These are phyloP conservation scores for Calonectria hawksworthii DNA, from an alignment of 2,329 filamentous ascomycete genomes.

Conservation along the genomic window DNA sequence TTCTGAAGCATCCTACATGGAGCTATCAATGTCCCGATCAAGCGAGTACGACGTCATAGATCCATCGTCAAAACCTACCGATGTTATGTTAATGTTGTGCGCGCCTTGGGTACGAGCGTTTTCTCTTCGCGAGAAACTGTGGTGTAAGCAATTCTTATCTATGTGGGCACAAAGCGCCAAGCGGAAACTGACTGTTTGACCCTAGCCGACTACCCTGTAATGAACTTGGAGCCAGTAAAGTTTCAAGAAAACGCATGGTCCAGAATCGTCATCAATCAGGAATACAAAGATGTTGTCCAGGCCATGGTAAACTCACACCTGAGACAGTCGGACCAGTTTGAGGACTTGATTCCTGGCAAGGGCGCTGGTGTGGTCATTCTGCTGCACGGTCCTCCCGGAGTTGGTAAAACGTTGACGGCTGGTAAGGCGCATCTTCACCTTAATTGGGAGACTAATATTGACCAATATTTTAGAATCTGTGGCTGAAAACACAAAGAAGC, in stretches of 20 bases:
- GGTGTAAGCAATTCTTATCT: not conserved
- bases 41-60: not conserved
- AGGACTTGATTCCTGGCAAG: not conserved
- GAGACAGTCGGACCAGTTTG: not conserved
- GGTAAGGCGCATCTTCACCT: not conserved
- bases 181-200: not conserved
- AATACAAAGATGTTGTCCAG: not conserved
- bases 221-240: not conserved
- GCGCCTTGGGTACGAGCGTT: not conserved
- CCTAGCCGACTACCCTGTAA: not conserved
- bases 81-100: not conserved
- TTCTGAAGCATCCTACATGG: not conserved
- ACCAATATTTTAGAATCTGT: not conserved
- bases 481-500: not conserved
- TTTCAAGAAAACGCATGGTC: not conserved
- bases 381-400: not conserved
- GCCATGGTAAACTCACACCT: not conserved
- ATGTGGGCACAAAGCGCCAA: not conserved
- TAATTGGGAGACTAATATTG: not conserved
- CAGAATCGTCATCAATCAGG: not conserved
- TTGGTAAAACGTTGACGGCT: not conserved
- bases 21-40: not conserved
- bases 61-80: not conserved
- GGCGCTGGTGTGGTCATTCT: not conserved
- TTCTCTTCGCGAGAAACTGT: not conserved